phyloP scores from a whole-genome alignment of 2,329 filamentous ascomycete genomes.

The Scedosporium aurantiacum region DNA sequence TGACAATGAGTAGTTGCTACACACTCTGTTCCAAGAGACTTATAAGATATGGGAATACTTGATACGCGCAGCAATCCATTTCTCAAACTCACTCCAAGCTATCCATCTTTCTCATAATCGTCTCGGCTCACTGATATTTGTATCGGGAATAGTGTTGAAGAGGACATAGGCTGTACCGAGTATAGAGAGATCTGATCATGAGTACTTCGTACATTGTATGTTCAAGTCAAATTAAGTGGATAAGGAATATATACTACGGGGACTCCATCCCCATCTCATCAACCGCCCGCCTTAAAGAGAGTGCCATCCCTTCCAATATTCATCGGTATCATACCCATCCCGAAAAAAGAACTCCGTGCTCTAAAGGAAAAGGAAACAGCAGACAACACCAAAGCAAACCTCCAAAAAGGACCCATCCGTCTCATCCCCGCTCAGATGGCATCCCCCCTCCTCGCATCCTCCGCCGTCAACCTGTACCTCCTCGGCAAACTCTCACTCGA shows the following conservation, averaged over 20 bases:
- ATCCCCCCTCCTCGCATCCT: conserved; percentile 3
- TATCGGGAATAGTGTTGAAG: no score
- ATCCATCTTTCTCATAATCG: neutral
- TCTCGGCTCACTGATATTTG: neutral
- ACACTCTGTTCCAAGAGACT: neutral
- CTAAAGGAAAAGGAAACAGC: neutral
- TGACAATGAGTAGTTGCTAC: neutral
- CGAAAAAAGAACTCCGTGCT: neutral
- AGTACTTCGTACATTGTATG: no score
- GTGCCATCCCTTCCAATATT: neutral
- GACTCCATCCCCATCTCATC: neutral
- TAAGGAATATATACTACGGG: neutral
- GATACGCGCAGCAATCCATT: no score
- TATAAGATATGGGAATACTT: no score
- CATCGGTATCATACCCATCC: neutral
- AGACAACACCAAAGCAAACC: neutral
- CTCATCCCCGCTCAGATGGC: neutral
- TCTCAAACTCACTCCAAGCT: no score
- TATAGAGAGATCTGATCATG: neutral
- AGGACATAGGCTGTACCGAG: no score
- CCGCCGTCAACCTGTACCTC: conserved; percentile 8
- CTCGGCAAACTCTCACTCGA: conserved; percentile 16
- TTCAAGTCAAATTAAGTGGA: neutral
- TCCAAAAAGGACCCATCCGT: neutral
- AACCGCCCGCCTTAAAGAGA: neutral